phyloP scores from a whole-genome alignment of 202 grass and related monocot species.

The Carex sylvatica region DNA sequence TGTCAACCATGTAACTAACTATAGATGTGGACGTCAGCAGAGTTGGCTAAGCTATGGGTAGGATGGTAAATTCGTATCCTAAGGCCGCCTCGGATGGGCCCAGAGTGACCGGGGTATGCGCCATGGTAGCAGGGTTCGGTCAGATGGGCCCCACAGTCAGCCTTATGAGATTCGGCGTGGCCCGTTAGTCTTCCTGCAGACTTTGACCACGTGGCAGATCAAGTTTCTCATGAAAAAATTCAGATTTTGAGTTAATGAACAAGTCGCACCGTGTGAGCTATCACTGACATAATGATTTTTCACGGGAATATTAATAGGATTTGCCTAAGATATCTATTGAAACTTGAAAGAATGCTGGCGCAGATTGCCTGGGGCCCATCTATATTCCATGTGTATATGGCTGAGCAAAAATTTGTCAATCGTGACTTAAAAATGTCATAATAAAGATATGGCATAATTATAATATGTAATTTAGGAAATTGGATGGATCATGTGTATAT shows the following conservation, averaged over 20 bases:
- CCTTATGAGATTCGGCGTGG: slow-evolving; percentile 17
- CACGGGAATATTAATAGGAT: background rate
- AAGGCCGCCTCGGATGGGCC: slow-evolving; percentile 13
- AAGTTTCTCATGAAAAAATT: background rate
- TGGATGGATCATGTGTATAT: too few relatives aligned
- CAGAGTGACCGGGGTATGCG: background rate
- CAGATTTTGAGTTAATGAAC: background rate
- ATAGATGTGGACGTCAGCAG: slow-evolving; percentile 5
- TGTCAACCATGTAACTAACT: slow-evolving; percentile 18
- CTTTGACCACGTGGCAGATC: slow-evolving; percentile 16
- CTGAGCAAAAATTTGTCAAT: too few relatives aligned
- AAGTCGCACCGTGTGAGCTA: background rate
- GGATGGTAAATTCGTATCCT: background rate
- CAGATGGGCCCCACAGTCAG: background rate
- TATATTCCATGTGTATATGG: too few relatives aligned
- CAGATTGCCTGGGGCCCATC: too few relatives aligned
- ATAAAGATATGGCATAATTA: too few relatives aligned
- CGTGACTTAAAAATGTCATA: too few relatives aligned
- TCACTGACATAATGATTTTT: background rate
- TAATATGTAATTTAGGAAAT: too few relatives aligned
- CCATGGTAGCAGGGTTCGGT: slow-evolving; percentile 4
- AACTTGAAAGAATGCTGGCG: too few relatives aligned
- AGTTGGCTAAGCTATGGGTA: background rate
- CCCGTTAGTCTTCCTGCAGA: background rate
- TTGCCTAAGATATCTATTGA: background rate